Evolutionary conservation across 2,329 filamentous ascomycete species (phyloP).

Genomic region (Talaromyces marneffei): DNA sequence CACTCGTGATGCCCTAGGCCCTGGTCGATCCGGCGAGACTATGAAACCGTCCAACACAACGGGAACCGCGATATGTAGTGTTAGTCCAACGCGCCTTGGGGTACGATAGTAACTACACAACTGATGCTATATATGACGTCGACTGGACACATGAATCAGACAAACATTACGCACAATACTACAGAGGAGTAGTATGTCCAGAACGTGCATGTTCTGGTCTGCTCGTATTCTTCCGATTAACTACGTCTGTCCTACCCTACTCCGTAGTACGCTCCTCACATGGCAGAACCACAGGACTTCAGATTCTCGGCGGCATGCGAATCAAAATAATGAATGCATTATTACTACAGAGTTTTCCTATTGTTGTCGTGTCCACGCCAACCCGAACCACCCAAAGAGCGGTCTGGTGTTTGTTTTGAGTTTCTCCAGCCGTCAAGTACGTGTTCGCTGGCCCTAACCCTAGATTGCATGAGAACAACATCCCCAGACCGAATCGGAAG

Average conservation of each 20-base stretch:
- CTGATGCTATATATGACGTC: too few species aligned
- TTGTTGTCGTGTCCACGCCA: background rate
- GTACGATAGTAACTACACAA: too few species aligned
- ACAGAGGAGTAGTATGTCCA: too few species aligned
- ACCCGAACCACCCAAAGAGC: background rate
- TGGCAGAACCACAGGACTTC: too few species aligned
- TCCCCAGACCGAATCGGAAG: background rate
- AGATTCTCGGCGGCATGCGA: too few species aligned
- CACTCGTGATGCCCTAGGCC: too few species aligned
- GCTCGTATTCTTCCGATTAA: background rate
- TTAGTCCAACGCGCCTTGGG: too few species aligned
- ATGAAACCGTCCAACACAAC: too few species aligned
- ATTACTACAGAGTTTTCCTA: background rate
- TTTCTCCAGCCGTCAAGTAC: background rate
- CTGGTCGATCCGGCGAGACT: too few species aligned
- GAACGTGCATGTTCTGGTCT: background rate
- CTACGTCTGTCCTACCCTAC: background rate
- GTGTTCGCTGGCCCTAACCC: background rate
- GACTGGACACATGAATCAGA: too few species aligned
- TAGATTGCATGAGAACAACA: constrained; percentile 6
- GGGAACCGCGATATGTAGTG: too few species aligned
- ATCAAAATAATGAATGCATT: background rate
- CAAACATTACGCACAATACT: too few species aligned
- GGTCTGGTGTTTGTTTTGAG: constrained; percentile 9
- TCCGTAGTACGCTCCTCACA: background rate